These are phyloP conservation scores for Sporothrix luriei DNA, from an alignment of 2,329 filamentous ascomycete species.

Conservation along the genomic window DNA sequence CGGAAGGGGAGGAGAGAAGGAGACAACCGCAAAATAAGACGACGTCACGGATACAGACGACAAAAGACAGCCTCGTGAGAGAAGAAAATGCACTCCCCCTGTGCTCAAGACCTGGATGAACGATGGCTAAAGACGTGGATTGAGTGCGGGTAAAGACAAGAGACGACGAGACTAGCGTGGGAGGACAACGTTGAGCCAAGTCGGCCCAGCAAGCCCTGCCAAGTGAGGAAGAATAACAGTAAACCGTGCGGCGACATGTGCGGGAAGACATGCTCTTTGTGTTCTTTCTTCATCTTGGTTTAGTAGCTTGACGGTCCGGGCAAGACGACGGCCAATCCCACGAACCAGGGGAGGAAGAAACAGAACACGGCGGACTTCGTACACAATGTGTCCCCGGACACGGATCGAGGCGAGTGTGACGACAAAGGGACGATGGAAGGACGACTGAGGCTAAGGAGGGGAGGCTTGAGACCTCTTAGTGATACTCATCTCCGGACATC, in stretches of 20 bases:
- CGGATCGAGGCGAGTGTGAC: constrained; percentile 17
- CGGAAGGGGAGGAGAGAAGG: background rate
- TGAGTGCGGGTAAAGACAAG: constrained; percentile 18
- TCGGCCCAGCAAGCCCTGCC: background rate
- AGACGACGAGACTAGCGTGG: background rate
- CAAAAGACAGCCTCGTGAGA: background rate
- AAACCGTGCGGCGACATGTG: background rate
- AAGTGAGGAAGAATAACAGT: background rate
- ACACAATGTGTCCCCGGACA: constrained; percentile 1
- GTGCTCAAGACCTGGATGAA: background rate
- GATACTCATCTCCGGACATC: background rate
- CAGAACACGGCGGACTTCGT: background rate
- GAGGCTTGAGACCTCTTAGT: background rate
- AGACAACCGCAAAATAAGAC: background rate
- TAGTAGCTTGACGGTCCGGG: constrained; percentile 24
- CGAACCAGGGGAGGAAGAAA: background rate
- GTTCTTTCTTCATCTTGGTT: background rate
- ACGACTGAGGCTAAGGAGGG: too few relatives aligned
- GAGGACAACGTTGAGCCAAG: constrained; percentile 2
- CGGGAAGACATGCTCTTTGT: background rate
- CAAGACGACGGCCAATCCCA: background rate
- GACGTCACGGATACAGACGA: background rate
- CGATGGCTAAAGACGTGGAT: constrained; percentile 6
- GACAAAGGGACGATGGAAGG: background rate
- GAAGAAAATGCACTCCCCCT: too few relatives aligned